These are phyloP conservation scores for Nannizzia gypsea DNA, from an alignment of 2,329 filamentous ascomycete species.

Conservation along the genomic window DNA sequence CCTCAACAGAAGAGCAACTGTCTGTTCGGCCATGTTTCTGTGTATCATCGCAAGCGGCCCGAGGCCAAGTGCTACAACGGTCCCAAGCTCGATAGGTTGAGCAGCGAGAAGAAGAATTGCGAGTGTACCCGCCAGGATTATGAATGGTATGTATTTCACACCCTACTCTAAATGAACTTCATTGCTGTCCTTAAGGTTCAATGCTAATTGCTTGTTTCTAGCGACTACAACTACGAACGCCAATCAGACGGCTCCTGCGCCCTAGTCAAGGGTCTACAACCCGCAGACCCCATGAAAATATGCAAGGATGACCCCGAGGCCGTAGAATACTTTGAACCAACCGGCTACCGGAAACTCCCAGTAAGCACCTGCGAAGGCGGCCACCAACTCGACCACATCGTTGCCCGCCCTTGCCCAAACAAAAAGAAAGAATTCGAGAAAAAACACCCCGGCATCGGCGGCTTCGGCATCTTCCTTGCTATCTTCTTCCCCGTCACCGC, in stretches of 20 bases:
- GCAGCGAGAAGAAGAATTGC: conserved; percentile 63
- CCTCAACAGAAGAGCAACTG: conserved; percentile 68
- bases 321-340: conserved; percentile 71
- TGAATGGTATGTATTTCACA: conserved; percentile 64
- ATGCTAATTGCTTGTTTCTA: conserved; percentile 25
- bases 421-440: conserved; percentile 73
- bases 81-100: conserved; percentile 56
- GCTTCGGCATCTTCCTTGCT: conserved; percentile 71
- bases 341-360: conserved; percentile 80
- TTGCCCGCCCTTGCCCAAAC: conserved; percentile 56
- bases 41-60: conserved; percentile 84
- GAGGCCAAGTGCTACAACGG: conserved; percentile 72
- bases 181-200: background rate
- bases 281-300: conserved; percentile 47
- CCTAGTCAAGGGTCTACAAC: conserved; percentile 61
- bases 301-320: conserved; percentile 54
- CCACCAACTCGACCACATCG: conserved; percentile 57
- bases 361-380: conserved; percentile 78
- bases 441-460: conserved; percentile 54
- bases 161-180: too few relatives aligned
- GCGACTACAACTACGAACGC: conserved; percentile 87
- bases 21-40: conserved; percentile 79
- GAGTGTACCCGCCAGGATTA: conserved; percentile 74
- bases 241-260: conserved; percentile 63
- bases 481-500: conserved; percentile 62